Conservation (phyloP, 169 alveolate genomes). For the Cryptosporidium parvum region DNA sequence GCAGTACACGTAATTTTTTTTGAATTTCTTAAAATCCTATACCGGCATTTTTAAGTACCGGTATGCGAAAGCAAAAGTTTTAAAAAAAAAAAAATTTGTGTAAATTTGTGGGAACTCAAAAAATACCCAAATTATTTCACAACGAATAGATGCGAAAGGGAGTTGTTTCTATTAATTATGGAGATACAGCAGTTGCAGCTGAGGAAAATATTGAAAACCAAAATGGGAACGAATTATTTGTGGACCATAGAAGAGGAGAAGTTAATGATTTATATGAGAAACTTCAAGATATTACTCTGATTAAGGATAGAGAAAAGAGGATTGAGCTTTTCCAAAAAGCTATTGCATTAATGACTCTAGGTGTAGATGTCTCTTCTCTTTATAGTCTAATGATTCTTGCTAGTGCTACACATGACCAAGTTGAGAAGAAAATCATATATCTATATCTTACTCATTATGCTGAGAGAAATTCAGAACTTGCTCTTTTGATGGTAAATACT, state of each 20-base stretch:
- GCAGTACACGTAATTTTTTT: slow-evolving; percentile 14
- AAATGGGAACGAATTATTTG: slow-evolving; percentile 82
- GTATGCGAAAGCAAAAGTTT: background rate
- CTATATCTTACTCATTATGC: slow-evolving; percentile 95
- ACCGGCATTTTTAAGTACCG: slow-evolving; percentile 23
- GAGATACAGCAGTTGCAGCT: slow-evolving; percentile 50
- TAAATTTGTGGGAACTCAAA: slow-evolving; percentile 13
- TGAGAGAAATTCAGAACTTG: slow-evolving; percentile 94
- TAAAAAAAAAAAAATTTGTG: background rate
- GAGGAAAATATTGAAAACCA: slow-evolving; percentile 6
- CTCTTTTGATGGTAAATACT: slow-evolving; percentile 97
- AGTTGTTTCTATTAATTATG: slow-evolving; percentile 46
- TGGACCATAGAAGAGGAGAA: slow-evolving; percentile 90
- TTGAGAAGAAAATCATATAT: slow-evolving; percentile 98
- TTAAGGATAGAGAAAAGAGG: slow-evolving; percentile 86
- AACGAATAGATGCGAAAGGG: slow-evolving; percentile 47
- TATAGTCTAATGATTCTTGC: slow-evolving; percentile 97
- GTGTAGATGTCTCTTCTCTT: slow-evolving; percentile 97
- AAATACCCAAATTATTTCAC: slow-evolving; percentile 1
- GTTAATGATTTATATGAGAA: slow-evolving; percentile 86
- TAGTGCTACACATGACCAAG: slow-evolving; percentile 95
- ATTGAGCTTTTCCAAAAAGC: slow-evolving; percentile 91
- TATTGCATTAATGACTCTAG: slow-evolving; percentile 90
- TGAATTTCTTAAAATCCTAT: background rate
- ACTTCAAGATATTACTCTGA: slow-evolving; percentile 83